Conservation (phyloP, 192 early-diverging fungal species). For the Coemansia sp. region DNA sequence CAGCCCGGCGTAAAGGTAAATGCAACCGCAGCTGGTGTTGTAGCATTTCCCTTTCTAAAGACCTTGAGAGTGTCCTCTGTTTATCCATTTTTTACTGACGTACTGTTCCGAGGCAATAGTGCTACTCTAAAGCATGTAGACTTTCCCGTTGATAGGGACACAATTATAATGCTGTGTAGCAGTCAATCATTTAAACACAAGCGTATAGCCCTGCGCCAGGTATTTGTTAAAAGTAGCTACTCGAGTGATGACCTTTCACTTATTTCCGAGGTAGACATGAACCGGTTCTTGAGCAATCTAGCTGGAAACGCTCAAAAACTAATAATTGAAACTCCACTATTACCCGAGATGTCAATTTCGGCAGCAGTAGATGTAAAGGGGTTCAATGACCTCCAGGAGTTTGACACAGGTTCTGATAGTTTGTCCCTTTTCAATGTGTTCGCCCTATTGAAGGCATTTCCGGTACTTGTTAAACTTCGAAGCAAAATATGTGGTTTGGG, state of each 20-base stretch:
- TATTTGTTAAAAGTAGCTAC: background rate
- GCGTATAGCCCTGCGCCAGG: background rate
- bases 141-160: background rate
- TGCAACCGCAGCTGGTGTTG: background rate
- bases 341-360: background rate
- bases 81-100: slow-evolving; percentile 18
- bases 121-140: slow-evolving; percentile 8
- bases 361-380: background rate
- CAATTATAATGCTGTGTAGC: background rate
- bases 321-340: background rate
- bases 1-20: background rate
- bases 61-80: background rate
- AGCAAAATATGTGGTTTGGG: background rate
- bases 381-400: background rate
- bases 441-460: background rate
- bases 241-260: background rate
- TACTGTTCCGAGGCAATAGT: slow-evolving; percentile 18
- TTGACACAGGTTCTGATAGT: background rate
- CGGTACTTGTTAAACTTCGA: background rate
- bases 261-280: background rate
- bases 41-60: background rate
- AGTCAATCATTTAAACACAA: background rate
- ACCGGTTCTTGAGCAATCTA: background rate
- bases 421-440: background rate
- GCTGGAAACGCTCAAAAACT: background rate